Evolutionary conservation across 108 stramenopile genomes (phyloP), one percentile per base, ranked within the genome.

Genomic region (Schizochytrium sp.): DNA sequence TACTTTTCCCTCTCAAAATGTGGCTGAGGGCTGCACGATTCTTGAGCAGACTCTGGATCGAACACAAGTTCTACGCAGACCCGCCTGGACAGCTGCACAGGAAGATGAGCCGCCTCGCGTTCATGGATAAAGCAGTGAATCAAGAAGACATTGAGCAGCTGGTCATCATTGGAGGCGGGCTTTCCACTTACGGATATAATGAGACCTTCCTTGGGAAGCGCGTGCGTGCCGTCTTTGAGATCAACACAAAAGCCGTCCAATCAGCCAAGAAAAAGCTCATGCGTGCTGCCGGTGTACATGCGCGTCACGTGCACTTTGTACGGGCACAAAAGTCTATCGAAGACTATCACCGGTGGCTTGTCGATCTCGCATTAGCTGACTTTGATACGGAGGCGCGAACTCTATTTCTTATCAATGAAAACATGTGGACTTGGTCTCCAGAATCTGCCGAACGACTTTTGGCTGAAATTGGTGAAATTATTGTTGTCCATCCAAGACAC

Each of bases 201-300:
- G 61, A 64, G 61, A 13, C 61, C 17, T 64, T 10, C 19, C 19
- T 64, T 38, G 61, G 61, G 41, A 64, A 64, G 61, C 61, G 19
- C 61, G 61, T 64, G 61, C 61, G 42, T 13, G 4, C 5, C 8
- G 61, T 64, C 61, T 64, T 64, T 64, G 61, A 64, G 61, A 5
- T 19, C 61, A 64, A 64, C 19, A n/a, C 61, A 42, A 64, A 13
- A 13, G 4, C 61, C 41, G 19, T 13, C 7, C 8, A 64, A 42
- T 38, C 61, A 10, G 12, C 41, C 61, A 64, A 64, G 61, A 10
- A n/a, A 7, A 4, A 64, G 61, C 61, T 64, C 4, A 64, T 64
- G 61, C 4, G 61, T 13, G 61, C 61, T 13, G 61, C 61, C 42
- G 61, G 61, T 4, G 42, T 64, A 42, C 4, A n/a, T 42, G 61